Evolutionary conservation across 345 rosid species (phyloP).

Genomic region (Angophora floribunda): DNA sequence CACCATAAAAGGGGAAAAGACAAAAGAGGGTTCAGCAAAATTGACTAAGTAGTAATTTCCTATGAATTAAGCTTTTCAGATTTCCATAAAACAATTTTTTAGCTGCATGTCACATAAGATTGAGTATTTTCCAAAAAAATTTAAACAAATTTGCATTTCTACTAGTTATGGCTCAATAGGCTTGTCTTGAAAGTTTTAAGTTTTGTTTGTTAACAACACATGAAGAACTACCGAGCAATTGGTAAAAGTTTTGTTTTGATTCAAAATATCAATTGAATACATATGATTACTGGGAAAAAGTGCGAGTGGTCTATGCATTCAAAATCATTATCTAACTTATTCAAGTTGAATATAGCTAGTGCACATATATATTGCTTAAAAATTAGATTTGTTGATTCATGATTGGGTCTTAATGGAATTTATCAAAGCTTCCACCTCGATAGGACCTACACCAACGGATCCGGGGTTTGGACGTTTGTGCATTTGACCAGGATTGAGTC

Average conservation of each 20-base stretch:
- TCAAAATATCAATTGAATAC: background rate
- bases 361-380: background rate
- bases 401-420: background rate
- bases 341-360: background rate
- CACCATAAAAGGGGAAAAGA: background rate
- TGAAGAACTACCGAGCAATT: background rate
- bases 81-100: background rate
- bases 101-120: background rate
- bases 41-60: background rate
- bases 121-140: background rate
- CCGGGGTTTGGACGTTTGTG: background rate
- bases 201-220: background rate
- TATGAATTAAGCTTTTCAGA: background rate
- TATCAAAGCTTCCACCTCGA: background rate
- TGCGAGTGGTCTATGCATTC: background rate
- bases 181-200: background rate
- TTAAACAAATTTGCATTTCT: background rate
- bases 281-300: background rate
- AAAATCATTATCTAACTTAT: background rate
- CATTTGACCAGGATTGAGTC: background rate
- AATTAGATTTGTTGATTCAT: background rate
- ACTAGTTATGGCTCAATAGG: background rate
- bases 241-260: background rate
- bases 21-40: background rate
- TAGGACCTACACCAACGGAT: background rate